Evolutionary conservation across 495 filamentous ascomycete species (phyloP), one percentile per base, ranked within the genome.

Genomic region (Rhypophila decipiens): DNA sequence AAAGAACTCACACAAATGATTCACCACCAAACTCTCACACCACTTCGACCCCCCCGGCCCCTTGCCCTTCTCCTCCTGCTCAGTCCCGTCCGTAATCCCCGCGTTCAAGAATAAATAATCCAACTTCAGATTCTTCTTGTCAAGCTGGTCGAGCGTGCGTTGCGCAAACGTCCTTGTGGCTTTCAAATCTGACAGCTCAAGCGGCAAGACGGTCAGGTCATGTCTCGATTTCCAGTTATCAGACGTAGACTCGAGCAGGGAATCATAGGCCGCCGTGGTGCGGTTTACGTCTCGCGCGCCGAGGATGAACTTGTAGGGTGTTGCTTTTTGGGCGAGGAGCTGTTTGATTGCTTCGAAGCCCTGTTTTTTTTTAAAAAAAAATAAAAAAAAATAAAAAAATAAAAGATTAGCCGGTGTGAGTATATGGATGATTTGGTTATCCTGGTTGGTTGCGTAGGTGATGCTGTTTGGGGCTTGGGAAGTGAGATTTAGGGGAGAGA

Each of bases 101-200:
- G 69, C 71, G 45, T 71, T 72, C 39, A 74, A 55, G 27, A 74
- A 15, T 20, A 74, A 42, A 43, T 69, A 72, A 23, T 73, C 69
- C 23, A 74, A 36, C 44, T 40, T 38, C 21, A 49, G 52, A 0
- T 52, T 52, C 0, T 51, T 37, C 0, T 51, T 37, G 24, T 59
- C 80, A 15, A 74, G 22, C 33, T 60, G 58, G 2, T 58, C 46
- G 17, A 71, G 56, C 19, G 59, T 49, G 44, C 63, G 46, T 34
- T 59, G 54, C 0, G 70, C 62, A 46, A 73, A 74, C 4, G 55
- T 48, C 52, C 64, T 65, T 39, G 67, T 64, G 0, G 47, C 55
- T 12, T 51, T 55, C 3, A 72, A 52, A 24, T 68, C 60, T 0
- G 56, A 60, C 12, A 73, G 51, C 49, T 74, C 68, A 1, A 72